phyloP scores from a whole-genome alignment of 2,329 filamentous ascomycete genomes.

The Colletotrichum ledebouriae region DNA sequence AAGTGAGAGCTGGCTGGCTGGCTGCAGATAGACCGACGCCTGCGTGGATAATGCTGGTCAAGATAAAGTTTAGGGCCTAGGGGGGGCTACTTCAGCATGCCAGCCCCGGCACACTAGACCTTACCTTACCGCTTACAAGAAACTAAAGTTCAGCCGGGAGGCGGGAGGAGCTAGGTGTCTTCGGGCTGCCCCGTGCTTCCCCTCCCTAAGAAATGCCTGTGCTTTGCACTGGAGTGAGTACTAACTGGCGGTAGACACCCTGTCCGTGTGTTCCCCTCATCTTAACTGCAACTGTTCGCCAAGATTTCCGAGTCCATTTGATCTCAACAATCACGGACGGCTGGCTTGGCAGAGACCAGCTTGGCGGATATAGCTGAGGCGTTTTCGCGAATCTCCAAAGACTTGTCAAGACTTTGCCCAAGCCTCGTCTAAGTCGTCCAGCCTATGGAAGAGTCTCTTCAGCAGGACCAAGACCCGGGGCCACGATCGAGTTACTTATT shows the following conservation, averaged over 20 bases:
- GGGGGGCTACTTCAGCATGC: background rate
- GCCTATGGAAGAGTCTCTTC: background rate
- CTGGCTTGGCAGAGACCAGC: constrained; percentile 3
- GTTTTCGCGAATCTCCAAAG: constrained; percentile 19
- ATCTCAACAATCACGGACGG: too few relatives aligned
- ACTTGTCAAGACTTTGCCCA: constrained; percentile 5
- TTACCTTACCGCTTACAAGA: background rate
- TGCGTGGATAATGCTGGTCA: constrained; percentile 37
- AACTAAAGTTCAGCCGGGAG: background rate
- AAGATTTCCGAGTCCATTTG: background rate
- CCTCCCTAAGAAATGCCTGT: too few relatives aligned
- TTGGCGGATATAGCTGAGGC: constrained; percentile 28
- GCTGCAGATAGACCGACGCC: constrained; percentile 9
- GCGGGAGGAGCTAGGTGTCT: background rate
- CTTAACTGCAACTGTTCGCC: constrained; percentile 4
- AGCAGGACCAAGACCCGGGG: constrained; percentile 4
- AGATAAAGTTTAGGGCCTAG: constrained; percentile 30
- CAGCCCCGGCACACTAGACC: background rate
- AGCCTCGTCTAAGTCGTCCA: background rate
- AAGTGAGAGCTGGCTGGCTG: background rate
- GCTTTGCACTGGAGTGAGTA: too few relatives aligned
- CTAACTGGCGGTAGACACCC: too few relatives aligned
- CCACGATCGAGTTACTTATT: background rate
- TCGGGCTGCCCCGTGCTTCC: background rate
- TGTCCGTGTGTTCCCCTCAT: constrained; percentile 8